phyloP scores from a whole-genome alignment of 495 filamentous ascomycete genomes.

The Tetracladium marchalianum region DNA sequence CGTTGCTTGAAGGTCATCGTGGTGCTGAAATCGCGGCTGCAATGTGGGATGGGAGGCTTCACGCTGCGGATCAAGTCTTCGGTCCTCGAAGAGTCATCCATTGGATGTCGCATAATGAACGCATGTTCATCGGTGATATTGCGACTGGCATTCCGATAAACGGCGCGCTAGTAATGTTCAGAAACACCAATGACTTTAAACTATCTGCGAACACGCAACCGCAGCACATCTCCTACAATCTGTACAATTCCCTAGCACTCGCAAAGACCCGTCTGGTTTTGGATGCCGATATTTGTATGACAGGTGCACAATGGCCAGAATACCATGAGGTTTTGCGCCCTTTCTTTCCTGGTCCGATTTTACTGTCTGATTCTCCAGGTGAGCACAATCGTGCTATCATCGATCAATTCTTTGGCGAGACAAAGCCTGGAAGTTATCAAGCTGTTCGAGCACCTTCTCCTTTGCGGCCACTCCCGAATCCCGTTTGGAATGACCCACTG shows the following conservation, averaged over 20 bases:
- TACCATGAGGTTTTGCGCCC: constrained; percentile 8
- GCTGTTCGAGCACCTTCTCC: constrained; percentile 1
- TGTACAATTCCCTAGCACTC: constrained; percentile 3
- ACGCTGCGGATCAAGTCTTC: constrained; percentile 7
- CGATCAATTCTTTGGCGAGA: constrained; percentile 2
- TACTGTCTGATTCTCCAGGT: constrained; percentile 7
- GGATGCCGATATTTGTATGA: constrained; percentile 9
- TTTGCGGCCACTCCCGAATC: constrained; percentile 1
- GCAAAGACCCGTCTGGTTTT: constrained; percentile 3
- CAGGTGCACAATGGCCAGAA: constrained; percentile 7
- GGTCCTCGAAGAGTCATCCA: constrained; percentile 5
- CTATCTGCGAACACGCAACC: background rate
- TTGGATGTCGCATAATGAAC: constrained; percentile 8
- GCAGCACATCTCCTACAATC: constrained; percentile 2
- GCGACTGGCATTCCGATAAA: constrained; percentile 2
- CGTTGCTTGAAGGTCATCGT: constrained; percentile 1
- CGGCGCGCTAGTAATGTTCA: constrained; percentile 4
- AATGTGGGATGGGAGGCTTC: constrained; percentile 7
- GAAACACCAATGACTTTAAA: constrained; percentile 6
- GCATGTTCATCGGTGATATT: constrained; percentile 6
- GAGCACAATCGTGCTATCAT: background rate
- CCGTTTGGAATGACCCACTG: constrained; percentile 1
- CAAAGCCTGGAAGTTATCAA: background rate
- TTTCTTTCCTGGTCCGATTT: constrained; percentile 4
- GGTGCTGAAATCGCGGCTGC: constrained; percentile 4